phyloP scores from a whole-genome alignment of 208 protist species.

The Zelonia costaricensis region DNA sequence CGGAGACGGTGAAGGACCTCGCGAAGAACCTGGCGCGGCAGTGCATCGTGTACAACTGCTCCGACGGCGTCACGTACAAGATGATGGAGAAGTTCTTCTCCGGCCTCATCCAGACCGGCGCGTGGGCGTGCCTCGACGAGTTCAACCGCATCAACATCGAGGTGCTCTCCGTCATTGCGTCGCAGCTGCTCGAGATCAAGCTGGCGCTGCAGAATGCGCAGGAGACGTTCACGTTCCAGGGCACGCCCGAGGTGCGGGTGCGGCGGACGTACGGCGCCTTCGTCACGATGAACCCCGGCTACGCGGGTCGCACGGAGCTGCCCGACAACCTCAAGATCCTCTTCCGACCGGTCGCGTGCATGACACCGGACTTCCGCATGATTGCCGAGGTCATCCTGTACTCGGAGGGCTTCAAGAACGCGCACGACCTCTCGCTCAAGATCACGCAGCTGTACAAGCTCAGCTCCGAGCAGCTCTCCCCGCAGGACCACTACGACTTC shows the following conservation, averaged over 20 bases:
- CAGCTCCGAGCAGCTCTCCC: constrained; percentile 97
- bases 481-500: constrained; percentile 98
- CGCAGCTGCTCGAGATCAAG: constrained; percentile 97
- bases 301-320: constrained; percentile 98
- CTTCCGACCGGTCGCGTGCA: constrained; percentile 97
- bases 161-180: constrained; percentile 98
- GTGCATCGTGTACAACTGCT: constrained; percentile 99
- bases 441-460: constrained; percentile 99
- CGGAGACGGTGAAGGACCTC: constrained; percentile 97
- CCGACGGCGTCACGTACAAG: constrained; percentile 97
- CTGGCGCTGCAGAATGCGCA: constrained; percentile 91
- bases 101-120: constrained; percentile 96
- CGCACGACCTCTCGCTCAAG: constrained; percentile 95
- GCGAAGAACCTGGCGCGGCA: constrained; percentile 96
- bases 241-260: constrained; percentile 94
- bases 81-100: constrained; percentile 99
- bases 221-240: constrained; percentile 94
- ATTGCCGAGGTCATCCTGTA: constrained; percentile 99
- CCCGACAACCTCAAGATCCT: constrained; percentile 99
- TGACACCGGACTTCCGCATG: constrained; percentile 98
- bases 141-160: constrained; percentile 99
- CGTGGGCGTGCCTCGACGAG: constrained; percentile 99
- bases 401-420: constrained; percentile 96
- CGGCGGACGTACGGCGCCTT: constrained; percentile 96
- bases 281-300: constrained; percentile 99